phyloP scores from a whole-genome alignment of 2,329 filamentous ascomycete species.

The Fusarium coffeatum region DNA sequence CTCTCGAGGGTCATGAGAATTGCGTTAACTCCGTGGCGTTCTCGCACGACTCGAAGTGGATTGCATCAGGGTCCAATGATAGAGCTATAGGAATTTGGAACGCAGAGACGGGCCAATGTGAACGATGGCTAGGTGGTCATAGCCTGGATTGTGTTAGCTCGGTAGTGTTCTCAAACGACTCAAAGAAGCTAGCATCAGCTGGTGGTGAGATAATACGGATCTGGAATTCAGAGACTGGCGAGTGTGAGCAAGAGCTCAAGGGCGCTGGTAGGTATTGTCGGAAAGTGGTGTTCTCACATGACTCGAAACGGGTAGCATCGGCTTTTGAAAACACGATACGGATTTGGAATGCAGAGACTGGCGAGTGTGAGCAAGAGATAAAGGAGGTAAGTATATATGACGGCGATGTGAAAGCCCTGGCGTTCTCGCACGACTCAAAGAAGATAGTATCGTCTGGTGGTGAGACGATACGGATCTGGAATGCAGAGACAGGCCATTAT shows the following conservation, averaged over 20 bases:
- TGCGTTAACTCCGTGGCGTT: neutral
- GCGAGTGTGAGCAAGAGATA: neutral
- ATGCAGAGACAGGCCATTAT: neutral
- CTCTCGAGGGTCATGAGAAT: neutral
- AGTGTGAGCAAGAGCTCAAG: neutral
- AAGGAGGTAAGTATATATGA: accelerated
- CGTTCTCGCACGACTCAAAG: neutral
- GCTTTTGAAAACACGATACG: accelerated
- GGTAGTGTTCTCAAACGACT: neutral
- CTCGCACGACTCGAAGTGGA: neutral
- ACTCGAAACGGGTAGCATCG: neutral
- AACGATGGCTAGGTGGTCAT: neutral
- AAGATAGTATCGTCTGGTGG: neutral
- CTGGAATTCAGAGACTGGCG: neutral
- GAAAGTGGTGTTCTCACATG: neutral
- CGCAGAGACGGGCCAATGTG: neutral
- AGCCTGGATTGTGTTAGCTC: accelerated
- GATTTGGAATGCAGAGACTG: neutral
- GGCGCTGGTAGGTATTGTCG: accelerated
- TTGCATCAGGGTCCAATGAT: neutral
- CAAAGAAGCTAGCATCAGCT: neutral
- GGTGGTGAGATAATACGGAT: neutral
- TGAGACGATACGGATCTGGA: neutral
- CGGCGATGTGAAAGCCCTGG: neutral
- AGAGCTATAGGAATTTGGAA: neutral